Evolutionary conservation across 2,329 filamentous ascomycete genomes (phyloP), one percentile per base, ranked within the genome.

Genomic region (Colletotrichum theobromicola): DNA sequence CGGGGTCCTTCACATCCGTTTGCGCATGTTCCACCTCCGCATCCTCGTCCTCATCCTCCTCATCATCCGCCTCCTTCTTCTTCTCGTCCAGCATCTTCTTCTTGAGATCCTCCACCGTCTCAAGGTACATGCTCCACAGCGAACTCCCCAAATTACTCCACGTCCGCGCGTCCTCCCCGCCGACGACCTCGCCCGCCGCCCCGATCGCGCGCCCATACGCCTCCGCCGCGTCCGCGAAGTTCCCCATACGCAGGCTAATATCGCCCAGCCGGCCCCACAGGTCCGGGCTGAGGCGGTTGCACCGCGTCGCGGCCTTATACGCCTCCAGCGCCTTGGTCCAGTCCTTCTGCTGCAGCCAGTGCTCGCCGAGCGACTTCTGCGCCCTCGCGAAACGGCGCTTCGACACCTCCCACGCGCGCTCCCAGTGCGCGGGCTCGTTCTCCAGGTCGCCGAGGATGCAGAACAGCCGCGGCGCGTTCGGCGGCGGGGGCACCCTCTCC

Each of bases 121-220:
- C 89, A 57, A 86, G 88, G 83, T 90, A 95, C 76, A 94, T 86
- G 74, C 92, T 93, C 77, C 94, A 90, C 2, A 98, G 89, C 0
- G 96, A 93, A 3, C 94, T 95, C 0, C 96, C 97, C 26, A 99
- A 89, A 81, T 99, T 99, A 79, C 94, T 97, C 95, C 97, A 99
- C 1, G 95, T 95, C 80, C 98, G 92, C 1, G 96, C 96, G 80
- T 98, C 96, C 67, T 93, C 93, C 30, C 97, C 96, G 62, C 98
- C 97, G 13, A 94, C 89, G 2, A 83, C 83, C 35, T 88, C 88
- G 35, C 86, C 88, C 0, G 88, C 86, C 8, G 86, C 84, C 77
- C 94, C 92, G 13, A 99, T 96, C 10, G 94, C 93, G 26, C 95
- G 90, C 10, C 93, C 92, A 83, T 97, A 99, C 0, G 95, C 93